Percentiles rank a stretch among this genome's conserved stretches.
These are phyloP conservation scores for Arxiozyma bovina DNA, from an alignment of 1,139 yeast genomes.

Conservation along the genomic window DNA sequence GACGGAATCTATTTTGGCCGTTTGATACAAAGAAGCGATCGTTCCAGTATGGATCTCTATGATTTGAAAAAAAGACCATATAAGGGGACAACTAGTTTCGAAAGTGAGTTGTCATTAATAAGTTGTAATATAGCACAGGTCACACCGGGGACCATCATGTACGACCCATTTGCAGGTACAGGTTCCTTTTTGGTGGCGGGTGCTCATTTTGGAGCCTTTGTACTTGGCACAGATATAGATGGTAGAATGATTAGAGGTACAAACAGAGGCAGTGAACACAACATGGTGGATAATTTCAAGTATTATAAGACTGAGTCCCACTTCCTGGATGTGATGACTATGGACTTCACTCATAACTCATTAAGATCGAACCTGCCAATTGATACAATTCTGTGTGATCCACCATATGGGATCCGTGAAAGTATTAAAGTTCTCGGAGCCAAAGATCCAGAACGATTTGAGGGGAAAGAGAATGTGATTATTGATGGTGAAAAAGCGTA, in stretches of 20 bases:
- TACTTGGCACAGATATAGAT: conserved; percentile 88
- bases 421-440: conserved; percentile 92
- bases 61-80: conserved; percentile 77
- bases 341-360: conserved; percentile 93
- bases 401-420: conserved; percentile 96
- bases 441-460: conserved; percentile 46
- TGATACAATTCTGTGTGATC: conserved; percentile 87
- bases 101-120: conserved; percentile 74
- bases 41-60: conserved; percentile 63
- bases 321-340: conserved; percentile 69
- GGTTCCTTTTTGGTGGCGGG: conserved; percentile 91
- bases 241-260: conserved; percentile 77
- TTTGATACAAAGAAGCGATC: conserved; percentile 53
- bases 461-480: conserved; percentile 58
- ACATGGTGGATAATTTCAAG: conserved; percentile 58
- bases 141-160: conserved; percentile 53
- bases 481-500: conserved; percentile 76
- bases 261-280: conserved; percentile 27
- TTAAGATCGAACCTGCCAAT: conserved; percentile 53
- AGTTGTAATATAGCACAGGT: conserved; percentile 83
- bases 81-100: conserved; percentile 95
- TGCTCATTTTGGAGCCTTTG: conserved; percentile 72
- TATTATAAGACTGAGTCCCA: conserved; percentile 55
- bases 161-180: conserved; percentile 96
- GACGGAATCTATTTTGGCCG: conserved; percentile 66